Conservation (phyloP, 495 filamentous ascomycete species). For the Penicillium pulvis region DNA sequence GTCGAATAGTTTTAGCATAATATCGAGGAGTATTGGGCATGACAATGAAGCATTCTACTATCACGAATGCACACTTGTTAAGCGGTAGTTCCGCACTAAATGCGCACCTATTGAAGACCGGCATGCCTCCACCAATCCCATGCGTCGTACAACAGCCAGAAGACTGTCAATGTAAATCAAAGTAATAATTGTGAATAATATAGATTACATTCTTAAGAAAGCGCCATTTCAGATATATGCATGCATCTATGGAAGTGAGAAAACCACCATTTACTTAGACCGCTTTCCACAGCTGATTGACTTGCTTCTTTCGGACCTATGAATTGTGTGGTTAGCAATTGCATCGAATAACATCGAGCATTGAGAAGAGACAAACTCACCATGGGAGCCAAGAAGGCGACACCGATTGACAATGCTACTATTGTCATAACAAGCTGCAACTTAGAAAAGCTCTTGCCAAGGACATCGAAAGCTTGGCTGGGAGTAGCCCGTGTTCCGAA, state of each 20-base stretch:
- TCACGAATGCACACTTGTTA: no score
- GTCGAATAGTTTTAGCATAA: no score
- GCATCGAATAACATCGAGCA: background rate
- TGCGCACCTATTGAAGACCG: no score
- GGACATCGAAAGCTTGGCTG: constrained; percentile 84
- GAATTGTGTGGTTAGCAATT: constrained; percentile 18
- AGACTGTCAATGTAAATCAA: background rate
- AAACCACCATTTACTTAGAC: background rate
- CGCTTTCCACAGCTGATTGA: constrained; percentile 44
- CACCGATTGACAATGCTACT: constrained; percentile 70
- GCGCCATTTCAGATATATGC: constrained; percentile 10
- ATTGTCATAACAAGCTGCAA: constrained; percentile 82
- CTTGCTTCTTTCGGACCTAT: constrained; percentile 45
- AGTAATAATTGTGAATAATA: constrained; percentile 3
- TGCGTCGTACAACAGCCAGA: no score
- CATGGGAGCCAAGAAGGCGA: constrained; percentile 78
- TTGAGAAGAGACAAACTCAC: constrained; percentile 52
- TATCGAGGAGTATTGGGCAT: no score
- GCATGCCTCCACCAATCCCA: no score
- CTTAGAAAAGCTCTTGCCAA: constrained; percentile 93
- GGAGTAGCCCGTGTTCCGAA: constrained; percentile 85
- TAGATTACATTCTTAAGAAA: constrained; percentile 21
- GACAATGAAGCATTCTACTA: no score
- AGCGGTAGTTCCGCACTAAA: no score
- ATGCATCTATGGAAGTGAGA: constrained; percentile 2